Evolutionary conservation across 768 basidiomycete species (phyloP).

Genomic region (Tricholoma saponaceum): DNA sequence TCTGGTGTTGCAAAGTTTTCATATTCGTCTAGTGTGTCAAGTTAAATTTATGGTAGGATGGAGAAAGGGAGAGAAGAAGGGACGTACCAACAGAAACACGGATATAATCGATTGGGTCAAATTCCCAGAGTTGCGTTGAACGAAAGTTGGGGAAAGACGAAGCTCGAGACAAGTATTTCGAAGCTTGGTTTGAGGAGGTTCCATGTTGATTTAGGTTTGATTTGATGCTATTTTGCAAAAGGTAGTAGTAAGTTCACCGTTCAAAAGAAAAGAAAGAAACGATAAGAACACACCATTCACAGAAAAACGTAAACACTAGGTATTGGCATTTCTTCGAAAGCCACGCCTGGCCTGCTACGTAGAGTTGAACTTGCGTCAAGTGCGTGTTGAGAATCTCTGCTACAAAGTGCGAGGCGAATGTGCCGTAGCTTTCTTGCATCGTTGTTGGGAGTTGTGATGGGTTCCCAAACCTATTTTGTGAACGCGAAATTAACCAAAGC

Average conservation of each 20-base stretch:
- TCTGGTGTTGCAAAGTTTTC: conserved; percentile 76
- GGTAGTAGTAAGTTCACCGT: neutral
- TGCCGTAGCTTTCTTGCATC: conserved; percentile 62
- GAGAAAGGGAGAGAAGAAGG: too few relatives aligned
- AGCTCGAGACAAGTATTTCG: conserved; percentile 69
- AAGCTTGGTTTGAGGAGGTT: conserved; percentile 81
- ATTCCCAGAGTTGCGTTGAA: conserved; percentile 75
- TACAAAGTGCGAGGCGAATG: conserved; percentile 77
- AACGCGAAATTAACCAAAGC: too few relatives aligned
- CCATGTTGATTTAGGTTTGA: conserved; percentile 96
- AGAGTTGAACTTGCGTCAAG: conserved; percentile 66
- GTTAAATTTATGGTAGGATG: too few relatives aligned
- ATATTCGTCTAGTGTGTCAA: conserved; percentile 71
- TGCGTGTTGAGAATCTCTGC: conserved; percentile 81
- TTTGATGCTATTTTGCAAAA: conserved; percentile 67
- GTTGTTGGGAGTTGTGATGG: conserved; percentile 80
- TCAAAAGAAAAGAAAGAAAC: neutral
- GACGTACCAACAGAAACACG: conserved; percentile 65
- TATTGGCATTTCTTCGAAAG: conserved; percentile 81
- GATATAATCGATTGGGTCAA: conserved; percentile 82
- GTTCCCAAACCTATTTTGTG: conserved; percentile 79
- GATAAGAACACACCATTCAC: conserved; percentile 72
- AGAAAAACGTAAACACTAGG: conserved; percentile 81
- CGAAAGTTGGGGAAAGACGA: conserved; percentile 84
- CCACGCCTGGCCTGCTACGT: conserved; percentile 72